Evolutionary conservation across 2,329 filamentous ascomycete genomes (phyloP).

Genomic region (Hymenoscyphus occultus): DNA sequence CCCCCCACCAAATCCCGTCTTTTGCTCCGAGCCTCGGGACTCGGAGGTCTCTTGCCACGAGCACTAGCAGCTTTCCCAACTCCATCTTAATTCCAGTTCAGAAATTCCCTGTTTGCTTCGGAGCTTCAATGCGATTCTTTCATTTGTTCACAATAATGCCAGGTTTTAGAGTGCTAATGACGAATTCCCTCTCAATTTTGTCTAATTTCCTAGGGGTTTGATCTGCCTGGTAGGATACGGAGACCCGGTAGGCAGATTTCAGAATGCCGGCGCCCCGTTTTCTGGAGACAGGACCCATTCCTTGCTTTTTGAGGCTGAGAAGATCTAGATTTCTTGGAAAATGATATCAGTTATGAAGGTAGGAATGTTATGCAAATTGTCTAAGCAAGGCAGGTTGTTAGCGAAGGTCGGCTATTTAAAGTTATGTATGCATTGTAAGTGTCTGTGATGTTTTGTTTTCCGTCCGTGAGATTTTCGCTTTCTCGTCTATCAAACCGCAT

Average conservation of each 20-base stretch:
- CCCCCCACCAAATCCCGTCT: not conserved
- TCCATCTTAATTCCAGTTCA: not conserved
- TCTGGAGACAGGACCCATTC: not conserved
- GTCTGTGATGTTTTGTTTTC: not conserved
- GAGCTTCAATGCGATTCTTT: not conserved
- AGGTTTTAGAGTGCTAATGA: constrained; percentile 1
- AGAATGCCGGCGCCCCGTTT: not conserved
- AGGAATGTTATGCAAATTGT: not conserved
- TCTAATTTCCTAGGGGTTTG: constrained; percentile 1
- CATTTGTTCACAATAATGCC: not conserved
- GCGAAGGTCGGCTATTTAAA: not conserved
- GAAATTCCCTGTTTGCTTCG: not conserved
- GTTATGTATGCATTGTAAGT: not conserved
- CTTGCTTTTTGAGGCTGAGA: constrained; percentile 1
- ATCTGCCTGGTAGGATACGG: not conserved
- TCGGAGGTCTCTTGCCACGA: not conserved
- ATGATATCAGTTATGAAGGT: not conserved
- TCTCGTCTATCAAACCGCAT: not conserved
- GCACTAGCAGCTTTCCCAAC: not conserved
- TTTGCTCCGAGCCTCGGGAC: not conserved
- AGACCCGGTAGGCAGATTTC: constrained; percentile 1
- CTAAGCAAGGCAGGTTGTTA: not conserved
- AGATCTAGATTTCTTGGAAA: not conserved
- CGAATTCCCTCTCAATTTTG: not conserved
- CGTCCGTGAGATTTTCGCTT: not conserved